Evolutionary conservation across 2,329 filamentous ascomycete species (phyloP).

Genomic region (Acarospora socialis): DNA sequence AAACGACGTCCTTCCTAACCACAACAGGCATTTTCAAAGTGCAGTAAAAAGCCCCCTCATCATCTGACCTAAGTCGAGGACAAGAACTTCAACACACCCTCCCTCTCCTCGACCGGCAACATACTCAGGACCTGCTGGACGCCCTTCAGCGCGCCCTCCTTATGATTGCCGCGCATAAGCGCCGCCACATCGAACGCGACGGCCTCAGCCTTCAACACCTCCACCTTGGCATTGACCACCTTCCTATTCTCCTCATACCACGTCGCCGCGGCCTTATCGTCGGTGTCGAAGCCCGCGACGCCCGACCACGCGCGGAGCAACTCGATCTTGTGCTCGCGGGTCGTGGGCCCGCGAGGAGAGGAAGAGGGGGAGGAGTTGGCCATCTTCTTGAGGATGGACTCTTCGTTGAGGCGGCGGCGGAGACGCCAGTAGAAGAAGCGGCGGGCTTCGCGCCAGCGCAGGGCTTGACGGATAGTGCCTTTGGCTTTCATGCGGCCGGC

Average conservation of each 20-base stretch:
- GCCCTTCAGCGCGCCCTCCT: conserved; percentile 63
- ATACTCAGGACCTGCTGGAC: conserved; percentile 74
- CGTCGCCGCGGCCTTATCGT: conserved; percentile 70
- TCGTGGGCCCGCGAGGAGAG: conserved; percentile 15
- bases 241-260: conserved; percentile 97
- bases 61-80: conserved; percentile 5
- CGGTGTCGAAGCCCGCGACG: conserved; percentile 58
- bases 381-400: conserved; percentile 92
- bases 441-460: conserved; percentile 78
- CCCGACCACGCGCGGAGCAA: conserved; percentile 73
- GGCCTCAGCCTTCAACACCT: conserved; percentile 64
- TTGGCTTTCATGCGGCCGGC: conserved; percentile 97
- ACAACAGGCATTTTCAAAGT: conserved; percentile 1
- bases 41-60: conserved; percentile 14
- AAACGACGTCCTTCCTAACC: not conserved
- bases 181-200: conserved; percentile 56
- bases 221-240: conserved; percentile 67
- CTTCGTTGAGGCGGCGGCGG: conserved; percentile 89
- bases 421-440: conserved; percentile 99
- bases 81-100: conserved; percentile 55
- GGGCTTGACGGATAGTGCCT: conserved; percentile 69
- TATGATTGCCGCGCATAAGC: conserved; percentile 49
- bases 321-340: conserved; percentile 54
- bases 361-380: conserved; percentile 27
- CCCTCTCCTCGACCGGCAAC: conserved; percentile 77